Conservation (phyloP, 208 protist genomes). For the Angomonas deanei region DNA sequence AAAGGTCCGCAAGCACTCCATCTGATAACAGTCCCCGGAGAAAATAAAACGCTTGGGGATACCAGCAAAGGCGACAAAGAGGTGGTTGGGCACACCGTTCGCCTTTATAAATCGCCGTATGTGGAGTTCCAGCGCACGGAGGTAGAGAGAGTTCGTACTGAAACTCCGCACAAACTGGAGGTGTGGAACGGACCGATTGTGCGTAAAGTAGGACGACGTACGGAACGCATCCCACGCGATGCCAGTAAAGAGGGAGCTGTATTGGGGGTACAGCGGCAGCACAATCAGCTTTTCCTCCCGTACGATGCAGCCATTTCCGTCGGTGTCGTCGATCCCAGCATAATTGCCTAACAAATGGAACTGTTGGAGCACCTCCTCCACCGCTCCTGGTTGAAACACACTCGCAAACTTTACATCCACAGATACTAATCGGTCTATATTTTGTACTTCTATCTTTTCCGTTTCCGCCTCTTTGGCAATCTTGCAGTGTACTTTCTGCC, state of each 20-base stretch:
- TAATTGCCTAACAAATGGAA: conserved; percentile 22
- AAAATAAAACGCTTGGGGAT: conserved; percentile 12
- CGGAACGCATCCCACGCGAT: conserved; percentile 35
- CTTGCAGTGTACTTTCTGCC: not conserved
- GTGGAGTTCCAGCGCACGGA: conserved; percentile 19
- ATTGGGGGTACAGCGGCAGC: conserved; percentile 46
- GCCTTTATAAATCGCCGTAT: conserved; percentile 19
- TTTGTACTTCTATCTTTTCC: not conserved
- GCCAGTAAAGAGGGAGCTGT: conserved; percentile 25
- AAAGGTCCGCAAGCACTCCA: conserved; percentile 30
- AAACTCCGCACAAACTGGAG: conserved; percentile 41
- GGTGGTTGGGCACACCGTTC: conserved; percentile 24
- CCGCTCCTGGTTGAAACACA: conserved; percentile 9
- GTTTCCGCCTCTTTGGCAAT: no score
- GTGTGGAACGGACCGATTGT: conserved; percentile 26
- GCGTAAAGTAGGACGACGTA: conserved; percentile 16
- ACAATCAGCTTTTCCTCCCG: conserved; percentile 31
- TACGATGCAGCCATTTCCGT: conserved; percentile 9
- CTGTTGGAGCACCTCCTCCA: conserved; percentile 27
- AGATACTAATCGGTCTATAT: conserved; percentile 4
- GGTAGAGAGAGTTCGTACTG: conserved; percentile 23
- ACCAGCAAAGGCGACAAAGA: conserved; percentile 32
- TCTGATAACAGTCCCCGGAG: conserved; percentile 20
- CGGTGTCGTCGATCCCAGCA: conserved; percentile 10
- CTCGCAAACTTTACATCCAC: conserved; percentile 37